Evolutionary conservation across 208 protist species (phyloP), one percentile per base, ranked within the genome.

Genomic region (Zelonia costaricensis): DNA sequence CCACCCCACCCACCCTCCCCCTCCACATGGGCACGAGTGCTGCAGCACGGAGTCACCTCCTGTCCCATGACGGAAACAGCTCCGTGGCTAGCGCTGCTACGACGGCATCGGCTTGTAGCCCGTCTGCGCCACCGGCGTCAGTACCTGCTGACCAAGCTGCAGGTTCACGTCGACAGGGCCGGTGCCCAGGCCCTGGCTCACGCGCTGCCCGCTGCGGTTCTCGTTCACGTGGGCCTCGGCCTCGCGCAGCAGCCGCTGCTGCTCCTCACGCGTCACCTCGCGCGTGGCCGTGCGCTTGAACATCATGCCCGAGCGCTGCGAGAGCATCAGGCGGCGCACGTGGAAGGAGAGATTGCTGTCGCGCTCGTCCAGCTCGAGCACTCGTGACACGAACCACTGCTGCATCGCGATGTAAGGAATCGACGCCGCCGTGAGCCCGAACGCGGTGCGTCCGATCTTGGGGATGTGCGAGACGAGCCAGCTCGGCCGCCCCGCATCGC

Each of bases 211-310:
- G 51, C 74, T 88, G 12, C 87, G 65, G 57, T 93, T 93, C 57
- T 89, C 81, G 31, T 75, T 82, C 36, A 72, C 77, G 38, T 89
- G 78, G 22, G 60, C 58, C 68, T 82, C 69, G 3, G 87, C 74
- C 66, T 88, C 75, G 22, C 61, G 72, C 77, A 87, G 73, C 20
- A 93, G 75, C 10, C 68, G 70, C 58, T 91, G 69, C 77, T 93
- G 87, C 72, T 93, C 87, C 56, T 91, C 87, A 9, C 76, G 76
- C 15, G 87, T 93, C 49, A 93, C 84, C 69, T 93, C 87, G 0
- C 87, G 87, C 0, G 87, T 91, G 46, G 83, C 81, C n/a, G 87
- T 91, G 48, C 87, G 87, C 45, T 76, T 80, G 44, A 93, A 93
- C 87, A 93, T 93, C 81, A 93, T 90, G 20, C 79, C 69, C 1